These are phyloP conservation scores for Rhodotorula sp. DNA, from an alignment of 1,284 basidiomycete genomes.

Conservation along the genomic window DNA sequence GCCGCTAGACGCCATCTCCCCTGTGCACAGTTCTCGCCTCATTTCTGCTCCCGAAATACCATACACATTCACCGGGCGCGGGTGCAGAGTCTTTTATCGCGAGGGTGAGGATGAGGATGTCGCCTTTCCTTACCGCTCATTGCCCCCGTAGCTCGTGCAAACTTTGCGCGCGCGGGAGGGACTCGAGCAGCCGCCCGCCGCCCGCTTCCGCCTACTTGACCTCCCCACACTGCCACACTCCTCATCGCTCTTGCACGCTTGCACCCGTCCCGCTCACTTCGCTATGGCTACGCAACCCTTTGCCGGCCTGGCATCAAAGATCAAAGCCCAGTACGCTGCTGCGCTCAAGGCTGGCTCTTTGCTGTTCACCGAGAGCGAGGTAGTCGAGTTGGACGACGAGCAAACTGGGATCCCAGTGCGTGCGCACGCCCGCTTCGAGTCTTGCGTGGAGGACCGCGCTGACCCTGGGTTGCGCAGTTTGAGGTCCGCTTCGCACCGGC, in stretches of 20 bases:
- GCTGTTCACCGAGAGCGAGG: slow-evolving; percentile 33
- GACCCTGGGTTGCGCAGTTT: slow-evolving; percentile 20
- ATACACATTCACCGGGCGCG: no score
- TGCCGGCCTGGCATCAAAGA: slow-evolving; percentile 18
- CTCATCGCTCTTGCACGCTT: no score
- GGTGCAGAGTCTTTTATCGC: no score
- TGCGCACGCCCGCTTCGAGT: background rate
- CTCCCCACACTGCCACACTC: no score
- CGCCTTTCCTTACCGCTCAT: no score
- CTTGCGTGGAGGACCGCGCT: background rate
- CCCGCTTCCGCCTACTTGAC: no score
- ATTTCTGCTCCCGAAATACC: background rate
- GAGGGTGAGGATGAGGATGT: no score
- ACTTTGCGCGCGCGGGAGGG: no score
- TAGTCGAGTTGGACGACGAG: slow-evolving; percentile 35
- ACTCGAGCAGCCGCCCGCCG: no score
- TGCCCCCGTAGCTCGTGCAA: no score
- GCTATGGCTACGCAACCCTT: slow-evolving; percentile 1
- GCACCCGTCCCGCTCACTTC: no score
- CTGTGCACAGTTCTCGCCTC: background rate
- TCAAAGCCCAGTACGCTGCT: slow-evolving; percentile 30
- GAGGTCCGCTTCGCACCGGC: slow-evolving; percentile 38
- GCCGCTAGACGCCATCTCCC: no score
- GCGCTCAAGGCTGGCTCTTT: slow-evolving; percentile 15
- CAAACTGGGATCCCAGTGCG: slow-evolving; percentile 34